Base-by-base conservation (phyloP, 805 yeast genomes). In the Tetrapisispora taiwanensis region DNA sequence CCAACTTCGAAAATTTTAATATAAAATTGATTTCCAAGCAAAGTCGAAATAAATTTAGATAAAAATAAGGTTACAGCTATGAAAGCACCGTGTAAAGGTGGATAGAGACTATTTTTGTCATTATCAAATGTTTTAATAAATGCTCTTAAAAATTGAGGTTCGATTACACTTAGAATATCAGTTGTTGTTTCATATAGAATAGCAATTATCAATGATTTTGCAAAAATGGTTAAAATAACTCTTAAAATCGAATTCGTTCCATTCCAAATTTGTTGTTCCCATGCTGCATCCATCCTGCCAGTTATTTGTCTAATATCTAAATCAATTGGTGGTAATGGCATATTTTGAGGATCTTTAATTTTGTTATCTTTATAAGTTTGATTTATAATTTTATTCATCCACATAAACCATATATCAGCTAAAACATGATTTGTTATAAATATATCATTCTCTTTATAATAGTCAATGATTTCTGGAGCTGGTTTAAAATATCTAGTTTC, bases 11-110 rank as follows among this genome's bases (percentile, higher is more conserved):
- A 70, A 18, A 78, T 74, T 30, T 66, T 67, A 39, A 78, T 68
- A 49, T 79, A 76, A 56, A 80, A 84, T 60, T 83, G 85, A 59
- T 85, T 90, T 50, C 74, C 73, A 15, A 82, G 62, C 2, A 74
- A 67, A 0, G 92, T 80, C 44, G 80, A 78, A 2, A 74, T 20
- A 10, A 86, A 55, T 0, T 87, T 78, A 6, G 77, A 72, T 4
- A 66, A 46, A 55, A 87, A 82, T 78, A 88, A 76, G 3, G 73
- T 71, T 13, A 74, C 27, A 0, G 90, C 79, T 44, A 87, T 72
- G 44, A 77, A 62, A 35, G 78, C 63, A 7, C 95, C 95, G 45
- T 74, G 68, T 12, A 79, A 60, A 17, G 76, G 54, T 3, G 81
- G 79, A 7, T 74, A 70, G 1, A 53, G 43, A 2, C 46, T 33